Conservation (phyloP, 176 grass and related monocot species). For the Poa annua region DNA sequence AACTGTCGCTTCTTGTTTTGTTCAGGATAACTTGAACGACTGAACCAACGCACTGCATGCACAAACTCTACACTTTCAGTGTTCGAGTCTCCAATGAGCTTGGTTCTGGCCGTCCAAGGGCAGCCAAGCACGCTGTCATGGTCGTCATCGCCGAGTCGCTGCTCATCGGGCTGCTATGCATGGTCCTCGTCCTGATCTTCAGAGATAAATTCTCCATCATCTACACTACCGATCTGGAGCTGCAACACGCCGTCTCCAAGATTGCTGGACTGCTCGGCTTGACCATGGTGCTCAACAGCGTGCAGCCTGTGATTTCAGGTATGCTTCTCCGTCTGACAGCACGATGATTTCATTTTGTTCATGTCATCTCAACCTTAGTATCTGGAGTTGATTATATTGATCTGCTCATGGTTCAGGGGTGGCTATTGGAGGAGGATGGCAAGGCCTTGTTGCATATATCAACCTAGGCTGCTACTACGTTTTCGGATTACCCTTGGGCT, state of each 20-base stretch:
- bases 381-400: neutral
- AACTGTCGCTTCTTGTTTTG: neutral
- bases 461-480: slow-evolving; percentile 66
- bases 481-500: slow-evolving; percentile 55
- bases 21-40: neutral
- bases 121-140: slow-evolving; percentile 43
- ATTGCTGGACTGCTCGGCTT: slow-evolving; percentile 50
- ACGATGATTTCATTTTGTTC: neutral
- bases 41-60: neutral
- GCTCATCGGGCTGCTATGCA: slow-evolving; percentile 45
- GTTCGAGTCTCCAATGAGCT: slow-evolving; percentile 69
- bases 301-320: slow-evolving; percentile 68
- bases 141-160: slow-evolving; percentile 54
- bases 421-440: slow-evolving; percentile 68
- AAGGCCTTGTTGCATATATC: slow-evolving; percentile 70
- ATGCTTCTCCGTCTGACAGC: neutral
- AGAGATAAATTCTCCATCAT: slow-evolving; percentile 44
- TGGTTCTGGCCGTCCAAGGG: slow-evolving; percentile 46
- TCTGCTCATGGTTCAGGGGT: slow-evolving; percentile 37
- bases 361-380: neutral
- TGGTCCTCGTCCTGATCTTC: slow-evolving; percentile 41
- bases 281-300: slow-evolving; percentile 77
- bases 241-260: slow-evolving; percentile 45
- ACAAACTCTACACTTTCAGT: slow-evolving; percentile 13
- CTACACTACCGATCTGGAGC: slow-evolving; percentile 37